Base-by-base conservation (phyloP, 306 rosid genomes). In the Nissolia schottii region DNA sequence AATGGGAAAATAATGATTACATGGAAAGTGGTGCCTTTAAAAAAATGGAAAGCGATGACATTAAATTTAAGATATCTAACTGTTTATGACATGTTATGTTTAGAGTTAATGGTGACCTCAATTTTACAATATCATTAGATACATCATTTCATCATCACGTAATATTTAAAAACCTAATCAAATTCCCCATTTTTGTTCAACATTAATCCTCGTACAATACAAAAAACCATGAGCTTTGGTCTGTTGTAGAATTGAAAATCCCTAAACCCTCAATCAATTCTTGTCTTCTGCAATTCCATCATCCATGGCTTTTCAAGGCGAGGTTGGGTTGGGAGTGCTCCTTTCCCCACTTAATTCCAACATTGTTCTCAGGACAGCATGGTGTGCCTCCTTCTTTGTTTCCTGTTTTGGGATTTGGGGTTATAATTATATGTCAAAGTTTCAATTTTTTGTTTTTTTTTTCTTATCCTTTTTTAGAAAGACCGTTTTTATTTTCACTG, bases 301-400 rank as follows among this genome's bases (percentile, higher is more conserved):
- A 10, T 8, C 22, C 12, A 38, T 73, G 60, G 56, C 48, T 43
- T 18, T 56, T 3, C 78, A 73, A 16, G 63, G 45, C 56, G 57
- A 71, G 74, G 70, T 80, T 31, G 87, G 92, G 18, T 74, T 87
- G 84, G 73, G 70, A 16, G 41, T 77, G 50, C 79, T 84, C 24
- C 77, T 87, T 7, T 60, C 7, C 57, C 84, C 87, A 10, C 34
- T 84, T 27, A 69, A 66, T 51, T 80, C 87, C 64, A 80, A 77
- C 71, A 27, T 82, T 68, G 66, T 84, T 67, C 56, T 75, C 23
- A 77, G 84, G 5, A 71, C 87, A 16, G 89, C 87, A 2, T 82
- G 91, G 91, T 87, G 79, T 41, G 28, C 40, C 15, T 41, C 5
- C 55, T 16, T 61, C 22, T 25, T 1, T 37, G 41, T 28, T 60